These are phyloP conservation scores for Peronospora destructor DNA, from an alignment of 352 stramenopile genomes.

Conservation along the genomic window DNA sequence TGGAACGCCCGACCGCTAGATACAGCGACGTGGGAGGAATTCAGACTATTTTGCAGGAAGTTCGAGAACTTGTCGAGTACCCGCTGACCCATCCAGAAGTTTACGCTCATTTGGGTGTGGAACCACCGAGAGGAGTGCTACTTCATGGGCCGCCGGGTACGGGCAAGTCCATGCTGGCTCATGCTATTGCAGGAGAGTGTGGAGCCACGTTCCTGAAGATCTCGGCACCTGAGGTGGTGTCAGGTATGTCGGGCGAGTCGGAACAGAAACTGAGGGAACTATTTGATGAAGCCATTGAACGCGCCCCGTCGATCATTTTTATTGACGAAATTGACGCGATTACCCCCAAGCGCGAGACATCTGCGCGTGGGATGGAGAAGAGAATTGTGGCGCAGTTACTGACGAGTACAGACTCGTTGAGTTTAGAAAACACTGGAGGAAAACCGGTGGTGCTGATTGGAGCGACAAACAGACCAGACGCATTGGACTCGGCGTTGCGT, in stretches of 20 bases:
- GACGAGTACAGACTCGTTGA: slow-evolving; percentile 89
- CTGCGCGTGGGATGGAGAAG: slow-evolving; percentile 93
- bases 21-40: slow-evolving; percentile 89
- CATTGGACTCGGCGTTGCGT: slow-evolving; percentile 93
- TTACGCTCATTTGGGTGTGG: slow-evolving; percentile 89
- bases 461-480: slow-evolving; percentile 95
- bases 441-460: slow-evolving; percentile 96
- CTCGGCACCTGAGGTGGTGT: slow-evolving; percentile 89
- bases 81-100: slow-evolving; percentile 91
- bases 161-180: slow-evolving; percentile 91
- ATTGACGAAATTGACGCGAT: slow-evolving; percentile 98
- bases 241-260: slow-evolving; percentile 89
- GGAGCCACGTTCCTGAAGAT: slow-evolving; percentile 86
- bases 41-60: slow-evolving; percentile 80
- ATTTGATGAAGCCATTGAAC: slow-evolving; percentile 94
- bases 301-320: slow-evolving; percentile 96
- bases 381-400: slow-evolving; percentile 95
- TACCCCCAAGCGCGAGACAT: slow-evolving; percentile 90
- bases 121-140: slow-evolving; percentile 88
- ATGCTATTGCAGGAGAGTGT: slow-evolving; percentile 90
- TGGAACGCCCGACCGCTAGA: slow-evolving; percentile 62
- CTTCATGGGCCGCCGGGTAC: slow-evolving; percentile 89
- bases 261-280: slow-evolving; percentile 84
- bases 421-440: slow-evolving; percentile 78
- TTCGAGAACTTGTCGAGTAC: slow-evolving; percentile 93